Conservation (phyloP, 75 land plant genomes). For the Pinus albicaulis region DNA sequence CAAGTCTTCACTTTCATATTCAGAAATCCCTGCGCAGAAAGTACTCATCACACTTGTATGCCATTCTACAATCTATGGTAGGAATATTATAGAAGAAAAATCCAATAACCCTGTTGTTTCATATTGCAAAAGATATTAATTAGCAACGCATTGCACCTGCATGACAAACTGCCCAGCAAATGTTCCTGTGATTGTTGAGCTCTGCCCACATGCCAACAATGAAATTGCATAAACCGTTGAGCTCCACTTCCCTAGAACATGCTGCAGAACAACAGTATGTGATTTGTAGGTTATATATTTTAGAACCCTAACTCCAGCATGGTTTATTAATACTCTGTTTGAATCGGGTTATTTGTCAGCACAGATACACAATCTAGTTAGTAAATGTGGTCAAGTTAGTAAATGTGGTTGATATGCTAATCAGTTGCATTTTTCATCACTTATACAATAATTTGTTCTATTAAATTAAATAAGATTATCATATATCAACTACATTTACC, state of each 20-base stretch:
- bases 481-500: no score
- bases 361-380: no score
- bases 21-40: slow-evolving; percentile 20
- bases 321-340: no score
- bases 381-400: no score
- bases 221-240: slow-evolving; percentile 18
- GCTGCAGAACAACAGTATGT: neutral
- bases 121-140: neutral
- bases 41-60: neutral
- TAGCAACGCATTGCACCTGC: slow-evolving; percentile 3
- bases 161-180: slow-evolving; percentile 48
- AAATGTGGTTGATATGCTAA: no score
- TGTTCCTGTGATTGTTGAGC: slow-evolving; percentile 46
- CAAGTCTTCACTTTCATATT: slow-evolving; percentile 25
- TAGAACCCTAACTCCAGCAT: neutral
- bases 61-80: neutral
- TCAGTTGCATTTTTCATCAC: no score
- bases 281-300: neutral
- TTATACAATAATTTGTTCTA: no score
- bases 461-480: no score
- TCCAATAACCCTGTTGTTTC: neutral
- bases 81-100: neutral
- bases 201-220: slow-evolving; percentile 39
- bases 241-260: slow-evolving; percentile 25
- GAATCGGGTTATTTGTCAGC: no score